Conservation (phyloP, 768 basidiomycete species). For the Trametes elegans region DNA sequence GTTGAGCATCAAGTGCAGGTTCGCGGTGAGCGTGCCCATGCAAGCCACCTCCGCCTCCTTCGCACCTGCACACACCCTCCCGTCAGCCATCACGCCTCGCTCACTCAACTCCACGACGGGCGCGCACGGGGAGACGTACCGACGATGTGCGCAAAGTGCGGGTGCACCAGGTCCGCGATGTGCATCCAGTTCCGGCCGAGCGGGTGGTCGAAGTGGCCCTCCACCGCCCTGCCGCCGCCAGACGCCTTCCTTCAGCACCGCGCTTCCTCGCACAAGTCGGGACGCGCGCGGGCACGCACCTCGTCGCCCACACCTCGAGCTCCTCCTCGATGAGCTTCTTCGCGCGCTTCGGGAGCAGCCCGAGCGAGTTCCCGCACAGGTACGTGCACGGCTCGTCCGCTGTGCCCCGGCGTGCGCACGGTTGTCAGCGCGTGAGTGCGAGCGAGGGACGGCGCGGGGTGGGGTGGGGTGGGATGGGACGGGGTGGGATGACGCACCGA, state of each 20-base stretch:
- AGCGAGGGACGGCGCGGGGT: not conserved
- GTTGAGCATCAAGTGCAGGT: slow-evolving; percentile 93
- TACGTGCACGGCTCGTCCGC: slow-evolving; percentile 59
- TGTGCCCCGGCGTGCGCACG: not conserved
- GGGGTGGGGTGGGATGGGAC: not conserved
- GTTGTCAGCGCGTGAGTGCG: too few relatives aligned
- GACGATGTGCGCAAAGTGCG: slow-evolving; percentile 75
- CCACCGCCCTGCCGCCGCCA: slow-evolving; percentile 59
- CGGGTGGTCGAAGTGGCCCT: slow-evolving; percentile 92
- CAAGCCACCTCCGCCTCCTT: slow-evolving; percentile 88
- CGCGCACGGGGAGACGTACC: too few relatives aligned
- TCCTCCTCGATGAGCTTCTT: slow-evolving; percentile 77
- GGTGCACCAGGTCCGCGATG: slow-evolving; percentile 69
- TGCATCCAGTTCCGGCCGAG: slow-evolving; percentile 78
- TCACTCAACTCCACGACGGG: not conserved
- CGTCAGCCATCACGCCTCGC: not conserved
- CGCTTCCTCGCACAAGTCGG: not conserved
- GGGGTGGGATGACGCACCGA: slow-evolving; percentile 18
- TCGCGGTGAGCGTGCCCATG: slow-evolving; percentile 93
- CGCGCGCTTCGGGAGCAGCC: slow-evolving; percentile 74
- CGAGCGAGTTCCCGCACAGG: slow-evolving; percentile 95
- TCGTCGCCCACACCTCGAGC: slow-evolving; percentile 76
- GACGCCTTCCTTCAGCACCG: not conserved
- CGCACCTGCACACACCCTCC: slow-evolving; percentile 55
- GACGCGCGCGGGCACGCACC: slow-evolving; percentile 48